Conservation (phyloP, 2,329 filamentous ascomycete species). For the Phoma sp. region DNA sequence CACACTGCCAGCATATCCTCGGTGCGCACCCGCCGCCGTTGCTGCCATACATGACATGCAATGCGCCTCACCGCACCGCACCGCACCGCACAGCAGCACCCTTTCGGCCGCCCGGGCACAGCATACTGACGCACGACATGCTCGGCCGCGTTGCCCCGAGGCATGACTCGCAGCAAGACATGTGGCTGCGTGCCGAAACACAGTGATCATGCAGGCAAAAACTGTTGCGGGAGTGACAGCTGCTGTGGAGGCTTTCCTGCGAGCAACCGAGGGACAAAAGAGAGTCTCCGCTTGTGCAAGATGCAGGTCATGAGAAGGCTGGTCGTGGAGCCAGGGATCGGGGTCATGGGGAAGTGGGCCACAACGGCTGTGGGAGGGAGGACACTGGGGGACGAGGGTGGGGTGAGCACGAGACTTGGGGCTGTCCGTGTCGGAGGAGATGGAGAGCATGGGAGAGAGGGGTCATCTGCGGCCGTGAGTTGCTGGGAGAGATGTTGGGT, state of each 20-base stretch:
- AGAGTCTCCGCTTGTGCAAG: background rate
- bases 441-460: background rate
- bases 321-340: constrained; percentile 5
- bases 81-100: background rate
- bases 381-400: background rate
- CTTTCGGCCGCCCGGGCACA: no score
- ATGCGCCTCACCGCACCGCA: background rate
- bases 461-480: constrained; percentile 1
- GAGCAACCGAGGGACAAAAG: background rate
- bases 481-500: background rate
- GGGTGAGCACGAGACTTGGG: constrained; percentile 4
- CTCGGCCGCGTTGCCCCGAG: background rate
- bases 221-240: constrained; percentile 4
- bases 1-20: no score
- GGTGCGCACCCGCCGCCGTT: background rate
- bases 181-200: constrained; percentile 1
- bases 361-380: background rate
- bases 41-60: background rate
- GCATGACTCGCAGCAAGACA: constrained; percentile 14
- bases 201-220: constrained; percentile 7
- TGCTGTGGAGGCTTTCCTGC: background rate
- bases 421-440: background rate
- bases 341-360: constrained; percentile 3
- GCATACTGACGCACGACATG: background rate
- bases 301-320: constrained; percentile 1